Percentiles rank a stretch among this genome's conserved stretches.
phyloP scores from a whole-genome alignment of 805 yeast genomes.

The Yamadazyma kitorensis region DNA sequence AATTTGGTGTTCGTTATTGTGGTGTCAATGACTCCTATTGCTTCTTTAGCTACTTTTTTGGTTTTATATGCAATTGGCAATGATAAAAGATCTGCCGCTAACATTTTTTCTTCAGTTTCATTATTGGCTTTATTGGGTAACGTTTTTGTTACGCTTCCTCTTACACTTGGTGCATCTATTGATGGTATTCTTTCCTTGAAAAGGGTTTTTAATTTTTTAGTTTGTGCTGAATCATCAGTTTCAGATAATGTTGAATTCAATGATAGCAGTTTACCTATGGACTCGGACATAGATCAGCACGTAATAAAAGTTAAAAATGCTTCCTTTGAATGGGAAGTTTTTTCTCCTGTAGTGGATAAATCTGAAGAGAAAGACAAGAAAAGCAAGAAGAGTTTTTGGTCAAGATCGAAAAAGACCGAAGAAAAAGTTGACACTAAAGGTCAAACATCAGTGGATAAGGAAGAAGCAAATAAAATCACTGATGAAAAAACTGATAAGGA shows the following conservation, averaged over 20 bases:
- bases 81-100: constrained; percentile 47
- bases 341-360: constrained; percentile 8
- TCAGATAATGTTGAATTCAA: constrained; percentile 20
- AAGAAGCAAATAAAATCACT: constrained; percentile 1
- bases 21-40: constrained; percentile 62
- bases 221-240: constrained; percentile 37
- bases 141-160: constrained; percentile 66
- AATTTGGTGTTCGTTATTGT: constrained; percentile 61
- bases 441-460: constrained; percentile 1
- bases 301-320: constrained; percentile 23
- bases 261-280: constrained; percentile 14
- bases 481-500: neutral
- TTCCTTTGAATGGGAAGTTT: constrained; percentile 26
- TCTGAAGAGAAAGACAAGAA: constrained; percentile 2
- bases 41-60: constrained; percentile 58
- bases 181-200: constrained; percentile 64
- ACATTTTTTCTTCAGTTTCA: constrained; percentile 66
- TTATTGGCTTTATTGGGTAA: constrained; percentile 59
- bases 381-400: constrained; percentile 6
- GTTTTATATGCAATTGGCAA: constrained; percentile 32
- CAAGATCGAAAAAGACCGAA: constrained; percentile 1
- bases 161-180: constrained; percentile 62
- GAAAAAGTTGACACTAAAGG: constrained; percentile 1
- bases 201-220: constrained; percentile 53
- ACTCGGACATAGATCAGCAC: constrained; percentile 18